Percentiles rank a stretch among this genome's conserved stretches.
Evolutionary conservation across 2,329 filamentous ascomycete species (phyloP).

Genomic region (Cercospora sp.): DNA sequence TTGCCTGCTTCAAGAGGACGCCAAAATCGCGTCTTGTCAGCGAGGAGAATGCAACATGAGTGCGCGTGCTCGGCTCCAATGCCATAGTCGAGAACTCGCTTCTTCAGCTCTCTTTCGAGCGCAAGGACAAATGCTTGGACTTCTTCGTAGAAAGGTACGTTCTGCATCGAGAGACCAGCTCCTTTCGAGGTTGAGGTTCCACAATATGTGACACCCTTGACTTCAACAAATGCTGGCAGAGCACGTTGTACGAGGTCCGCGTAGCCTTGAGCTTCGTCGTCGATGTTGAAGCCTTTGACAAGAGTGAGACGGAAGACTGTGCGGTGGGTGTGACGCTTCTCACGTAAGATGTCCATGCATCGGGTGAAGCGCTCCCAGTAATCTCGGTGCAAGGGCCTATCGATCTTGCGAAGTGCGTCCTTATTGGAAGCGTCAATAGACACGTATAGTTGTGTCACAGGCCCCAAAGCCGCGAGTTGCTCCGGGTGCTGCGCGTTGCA

Average conservation of each 20-base stretch:
- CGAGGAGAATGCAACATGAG: constrained; percentile 87
- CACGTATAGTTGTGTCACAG: constrained; percentile 93
- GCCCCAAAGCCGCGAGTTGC: constrained; percentile 75
- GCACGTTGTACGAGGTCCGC: constrained; percentile 83
- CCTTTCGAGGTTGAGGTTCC: constrained; percentile 82
- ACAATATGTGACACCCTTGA: constrained; percentile 97
- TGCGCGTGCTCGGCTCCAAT: constrained; percentile 95
- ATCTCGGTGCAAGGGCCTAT: constrained; percentile 87
- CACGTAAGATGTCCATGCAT: constrained; percentile 84
- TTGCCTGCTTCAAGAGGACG: constrained; percentile 39
- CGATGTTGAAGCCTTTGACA: constrained; percentile 97
- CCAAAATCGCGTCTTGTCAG: constrained; percentile 71
- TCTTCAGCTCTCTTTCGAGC: constrained; percentile 66
- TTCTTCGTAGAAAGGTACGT: constrained; percentile 94
- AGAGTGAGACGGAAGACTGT: constrained; percentile 94
- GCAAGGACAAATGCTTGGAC: constrained; percentile 78
- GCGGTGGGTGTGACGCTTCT: constrained; percentile 79
- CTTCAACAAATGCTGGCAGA: constrained; percentile 86
- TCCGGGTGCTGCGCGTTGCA: constrained; percentile 97
- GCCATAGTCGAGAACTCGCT: constrained; percentile 75
- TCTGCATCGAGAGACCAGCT: constrained; percentile 91
- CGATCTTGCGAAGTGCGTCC: constrained; percentile 83
- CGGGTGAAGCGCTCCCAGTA: constrained; percentile 96
- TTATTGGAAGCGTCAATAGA: constrained; percentile 92
- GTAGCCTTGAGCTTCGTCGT: constrained; percentile 88